Conservation (phyloP, 345 rosid species). For the Cardamine chenopodiifolia region DNA sequence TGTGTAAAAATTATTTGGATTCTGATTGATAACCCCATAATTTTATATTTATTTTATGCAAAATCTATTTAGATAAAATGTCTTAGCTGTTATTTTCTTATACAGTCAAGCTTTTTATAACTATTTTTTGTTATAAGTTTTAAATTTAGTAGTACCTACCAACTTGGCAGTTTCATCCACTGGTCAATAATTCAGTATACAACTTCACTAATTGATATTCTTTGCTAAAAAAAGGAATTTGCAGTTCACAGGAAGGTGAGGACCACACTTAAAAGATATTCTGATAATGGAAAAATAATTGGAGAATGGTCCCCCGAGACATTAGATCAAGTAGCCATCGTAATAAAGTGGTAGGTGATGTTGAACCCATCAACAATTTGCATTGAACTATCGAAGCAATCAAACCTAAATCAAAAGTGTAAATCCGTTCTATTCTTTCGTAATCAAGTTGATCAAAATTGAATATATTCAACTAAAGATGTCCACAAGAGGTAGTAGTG, state of each 20-base stretch:
- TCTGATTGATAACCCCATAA: too few species aligned
- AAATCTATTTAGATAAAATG: too few species aligned
- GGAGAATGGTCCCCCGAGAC: not conserved
- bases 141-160: not conserved
- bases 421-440: not conserved
- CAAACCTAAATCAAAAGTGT: not conserved
- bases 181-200: not conserved
- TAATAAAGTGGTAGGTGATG: slow-evolving; percentile 1
- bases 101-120: not conserved
- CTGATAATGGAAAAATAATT: not conserved
- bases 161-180: not conserved
- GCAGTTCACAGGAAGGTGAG: not conserved
- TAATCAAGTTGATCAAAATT: not conserved
- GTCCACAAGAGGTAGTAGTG: not conserved
- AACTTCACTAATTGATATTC: not conserved
- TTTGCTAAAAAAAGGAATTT: not conserved
- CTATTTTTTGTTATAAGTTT: not conserved
- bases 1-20: too few species aligned
- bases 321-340: not conserved
- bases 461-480: not conserved
- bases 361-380: not conserved
- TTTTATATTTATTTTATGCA: too few species aligned
- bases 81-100: too few species aligned
- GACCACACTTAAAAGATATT: not conserved
- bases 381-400: not conserved